Percentiles rank a stretch among this genome's conserved stretches.
Evolutionary conservation across 1,139 yeast species (phyloP).

Genomic region (Zygoascus hellenicus): DNA sequence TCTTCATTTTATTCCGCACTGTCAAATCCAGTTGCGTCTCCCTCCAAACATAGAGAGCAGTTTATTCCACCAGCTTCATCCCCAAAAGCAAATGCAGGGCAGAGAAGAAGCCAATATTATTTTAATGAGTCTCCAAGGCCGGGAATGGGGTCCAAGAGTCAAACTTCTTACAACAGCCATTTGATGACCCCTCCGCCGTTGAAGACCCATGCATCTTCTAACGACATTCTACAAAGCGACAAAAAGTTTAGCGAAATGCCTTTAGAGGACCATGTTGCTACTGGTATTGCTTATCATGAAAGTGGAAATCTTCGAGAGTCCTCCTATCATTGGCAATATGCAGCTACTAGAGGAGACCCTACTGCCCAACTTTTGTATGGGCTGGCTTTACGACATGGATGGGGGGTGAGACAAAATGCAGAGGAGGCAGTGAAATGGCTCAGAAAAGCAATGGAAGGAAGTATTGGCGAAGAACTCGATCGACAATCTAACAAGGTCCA

Average conservation of each 20-base stretch:
- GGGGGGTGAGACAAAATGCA: conserved; percentile 61
- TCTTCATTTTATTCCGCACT: conserved; percentile 4
- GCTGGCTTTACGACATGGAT: conserved; percentile 61
- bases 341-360: conserved; percentile 54
- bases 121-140: not conserved
- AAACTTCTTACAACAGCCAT: not conserved
- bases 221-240: conserved; percentile 4
- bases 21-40: conserved; percentile 3
- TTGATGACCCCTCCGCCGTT: conserved; percentile 7
- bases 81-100: not conserved
- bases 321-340: conserved; percentile 59
- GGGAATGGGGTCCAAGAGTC: not conserved
- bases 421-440: conserved; percentile 58
- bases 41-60: conserved; percentile 8
- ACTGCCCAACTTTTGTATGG: conserved; percentile 73
- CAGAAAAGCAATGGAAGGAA: conserved; percentile 41
- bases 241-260: conserved; percentile 26
- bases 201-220: not conserved
- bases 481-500: conserved; percentile 1
- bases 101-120: not conserved
- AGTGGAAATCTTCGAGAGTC: conserved; percentile 63
- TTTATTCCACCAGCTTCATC: conserved; percentile 11
- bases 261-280: conserved; percentile 40
- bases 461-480: conserved; percentile 16
- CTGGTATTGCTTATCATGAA: conserved; percentile 51